A percentile compares a stretch with the other conserved stretches of the same genome.
phyloP scores from a whole-genome alignment of 2,329 filamentous ascomycete genomes.

The Colletotrichum sp. region DNA sequence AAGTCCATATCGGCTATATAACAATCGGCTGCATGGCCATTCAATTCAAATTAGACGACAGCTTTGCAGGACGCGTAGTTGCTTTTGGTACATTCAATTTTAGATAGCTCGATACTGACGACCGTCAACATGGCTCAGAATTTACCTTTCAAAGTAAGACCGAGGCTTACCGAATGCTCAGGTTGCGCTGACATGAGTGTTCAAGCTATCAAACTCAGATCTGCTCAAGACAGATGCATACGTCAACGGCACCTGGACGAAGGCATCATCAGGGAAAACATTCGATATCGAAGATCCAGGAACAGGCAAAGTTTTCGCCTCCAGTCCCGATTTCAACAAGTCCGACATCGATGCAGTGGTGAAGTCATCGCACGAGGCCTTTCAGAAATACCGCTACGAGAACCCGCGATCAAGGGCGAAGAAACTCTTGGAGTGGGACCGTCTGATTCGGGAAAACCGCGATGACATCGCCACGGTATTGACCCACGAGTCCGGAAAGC shows the following conservation, averaged over 20 bases:
- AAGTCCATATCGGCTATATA: background rate
- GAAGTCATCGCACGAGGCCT: slow-evolving; percentile 37
- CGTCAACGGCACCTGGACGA: slow-evolving; percentile 51
- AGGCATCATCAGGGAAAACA: slow-evolving; percentile 49
- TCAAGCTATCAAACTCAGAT: slow-evolving; percentile 47
- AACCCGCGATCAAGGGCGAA: slow-evolving; percentile 40
- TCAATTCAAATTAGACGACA: background rate
- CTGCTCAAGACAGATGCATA: slow-evolving; percentile 55
- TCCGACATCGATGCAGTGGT: slow-evolving; percentile 44
- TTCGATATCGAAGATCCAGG: slow-evolving; percentile 62
- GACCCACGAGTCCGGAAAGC: slow-evolving; percentile 61
- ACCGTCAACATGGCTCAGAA: background rate
- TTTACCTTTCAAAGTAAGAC: background rate
- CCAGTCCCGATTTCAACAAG: slow-evolving; percentile 50
- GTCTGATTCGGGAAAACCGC: slow-evolving; percentile 36
- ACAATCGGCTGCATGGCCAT: background rate
- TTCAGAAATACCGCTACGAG: slow-evolving; percentile 41
- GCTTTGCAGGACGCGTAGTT: background rate
- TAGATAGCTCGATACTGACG: background rate
- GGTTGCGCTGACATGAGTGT: rapidly evolving
- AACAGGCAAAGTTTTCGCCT: slow-evolving; percentile 52
- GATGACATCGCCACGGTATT: slow-evolving; percentile 44
- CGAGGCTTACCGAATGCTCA: background rate
- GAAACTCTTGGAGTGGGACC: slow-evolving; percentile 40
- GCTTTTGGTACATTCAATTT: background rate